Evolutionary conservation across 2,329 filamentous ascomycete species (phyloP), one percentile per base, ranked within the genome.

Genomic region (Phyllosticta paracitricarpa): DNA sequence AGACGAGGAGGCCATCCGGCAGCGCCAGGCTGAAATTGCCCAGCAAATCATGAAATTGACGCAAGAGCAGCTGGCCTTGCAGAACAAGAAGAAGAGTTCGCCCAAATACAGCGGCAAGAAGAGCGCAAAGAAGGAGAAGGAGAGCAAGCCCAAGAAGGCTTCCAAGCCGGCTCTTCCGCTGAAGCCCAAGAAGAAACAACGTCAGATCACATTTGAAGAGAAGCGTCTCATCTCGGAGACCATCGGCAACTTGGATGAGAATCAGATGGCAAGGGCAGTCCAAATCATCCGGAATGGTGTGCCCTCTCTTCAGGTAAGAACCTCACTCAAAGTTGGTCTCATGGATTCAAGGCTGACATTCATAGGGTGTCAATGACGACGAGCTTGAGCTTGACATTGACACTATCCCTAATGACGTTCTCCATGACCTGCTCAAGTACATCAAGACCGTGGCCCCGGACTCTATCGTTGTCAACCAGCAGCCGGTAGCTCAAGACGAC

Each of bases 171-270:
- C 73, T 63, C 68, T 72, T 40, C 52, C 69, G 6, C 62, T 66
- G 62, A 75, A 78, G 58, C 79, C 83, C 67, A 65, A 74, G 51
- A 82, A 82, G 70, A 86, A 84, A 68, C 78, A 81, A n/a, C 82
- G 82, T 59, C 83, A 89, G 69, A 84, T 91, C 54, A 87, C 84
- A 7, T 84, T 87, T 63, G 81, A 87, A 3, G 91, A 99, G 76
- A 97, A 97, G 79, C 90, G 94, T 62, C 84, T 92, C 66, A 95
- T 99, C 62, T 93, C 91, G 1, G 87, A 88, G 62, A 89, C 89
- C 14, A 94, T 96, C 65, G 89, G 87, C 68, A 86, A 87, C 64
- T 84, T 97, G 62, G 86, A 91, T 19, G 87, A 88, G 57, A 79
- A 81, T n/a, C 86, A 90, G 66, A 88, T 96, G 69, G 83, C 87